Conservation (phyloP, 805 yeast species). For the Helenozyma rhizophorensis region DNA sequence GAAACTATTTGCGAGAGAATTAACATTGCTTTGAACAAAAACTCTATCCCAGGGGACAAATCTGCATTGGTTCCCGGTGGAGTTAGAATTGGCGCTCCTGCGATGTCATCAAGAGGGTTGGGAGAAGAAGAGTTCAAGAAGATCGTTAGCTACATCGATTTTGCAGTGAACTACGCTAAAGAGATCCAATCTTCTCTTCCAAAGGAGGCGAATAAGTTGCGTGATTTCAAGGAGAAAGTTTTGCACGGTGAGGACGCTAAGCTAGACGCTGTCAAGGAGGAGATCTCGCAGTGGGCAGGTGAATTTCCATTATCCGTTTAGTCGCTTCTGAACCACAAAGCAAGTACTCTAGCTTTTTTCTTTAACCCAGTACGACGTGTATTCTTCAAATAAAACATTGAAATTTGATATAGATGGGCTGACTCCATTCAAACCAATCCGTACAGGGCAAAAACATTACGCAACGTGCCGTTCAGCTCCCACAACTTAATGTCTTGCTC, state of each 20-base stretch:
- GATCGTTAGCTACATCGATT: slow-evolving; percentile 58
- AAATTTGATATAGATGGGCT: too few species aligned
- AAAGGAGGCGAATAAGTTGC: slow-evolving; percentile 88
- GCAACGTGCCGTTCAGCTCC: too few species aligned
- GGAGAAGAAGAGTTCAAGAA: slow-evolving; percentile 80
- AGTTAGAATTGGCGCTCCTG: slow-evolving; percentile 96
- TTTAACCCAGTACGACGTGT: too few species aligned
- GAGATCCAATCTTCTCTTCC: slow-evolving; percentile 77
- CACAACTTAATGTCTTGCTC: too few species aligned
- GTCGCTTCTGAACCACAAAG: too few species aligned
- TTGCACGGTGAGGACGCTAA: slow-evolving; percentile 64
- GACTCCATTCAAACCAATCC: too few species aligned
- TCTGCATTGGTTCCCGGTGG: slow-evolving; percentile 97
- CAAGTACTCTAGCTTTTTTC: too few species aligned
- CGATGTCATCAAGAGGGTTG: slow-evolving; percentile 97
- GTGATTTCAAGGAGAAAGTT: slow-evolving; percentile 77
- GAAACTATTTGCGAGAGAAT: slow-evolving; percentile 92
- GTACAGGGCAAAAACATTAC: too few species aligned
- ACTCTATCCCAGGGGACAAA: slow-evolving; percentile 97
- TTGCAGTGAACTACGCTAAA: slow-evolving; percentile 68
- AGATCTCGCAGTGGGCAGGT: slow-evolving; percentile 89
- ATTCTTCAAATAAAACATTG: too few species aligned
- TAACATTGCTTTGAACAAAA: slow-evolving; percentile 94
- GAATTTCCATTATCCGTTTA: slow-evolving; percentile 58
- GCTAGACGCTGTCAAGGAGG: slow-evolving; percentile 62